Evolutionary conservation across 2,329 filamentous ascomycete species (phyloP).

Genomic region (Fusarium scirpi): DNA sequence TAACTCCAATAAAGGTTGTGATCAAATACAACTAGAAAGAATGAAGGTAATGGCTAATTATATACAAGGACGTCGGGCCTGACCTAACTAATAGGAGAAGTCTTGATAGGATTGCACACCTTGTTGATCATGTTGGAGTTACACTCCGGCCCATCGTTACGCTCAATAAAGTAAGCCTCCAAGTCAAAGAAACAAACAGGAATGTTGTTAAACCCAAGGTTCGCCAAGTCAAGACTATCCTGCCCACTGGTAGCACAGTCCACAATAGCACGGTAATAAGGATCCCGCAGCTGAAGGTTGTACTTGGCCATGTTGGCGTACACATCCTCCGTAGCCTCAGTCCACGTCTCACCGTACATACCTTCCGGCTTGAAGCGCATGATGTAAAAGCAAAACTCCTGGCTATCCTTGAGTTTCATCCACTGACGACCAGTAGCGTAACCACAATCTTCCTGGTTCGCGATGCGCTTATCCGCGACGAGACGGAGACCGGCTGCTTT

Average conservation of each 20-base stretch:
- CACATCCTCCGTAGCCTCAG: conserved; percentile 10
- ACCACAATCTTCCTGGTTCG: conserved; percentile 19
- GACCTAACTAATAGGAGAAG: neutral
- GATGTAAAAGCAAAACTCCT: conserved; percentile 39
- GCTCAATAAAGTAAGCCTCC: conserved; percentile 22
- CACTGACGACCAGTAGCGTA: conserved; percentile 29
- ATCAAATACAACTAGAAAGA: neutral
- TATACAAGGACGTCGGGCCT: neutral
- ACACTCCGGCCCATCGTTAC: conserved; percentile 10
- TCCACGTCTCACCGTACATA: neutral
- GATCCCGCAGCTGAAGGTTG: conserved; percentile 16
- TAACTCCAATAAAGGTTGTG: neutral
- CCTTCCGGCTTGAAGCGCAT: conserved; percentile 9
- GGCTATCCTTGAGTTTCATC: conserved; percentile 16
- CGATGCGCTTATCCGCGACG: conserved; percentile 23
- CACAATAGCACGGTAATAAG: conserved; percentile 22
- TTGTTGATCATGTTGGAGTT: neutral
- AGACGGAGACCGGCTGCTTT: conserved; percentile 23
- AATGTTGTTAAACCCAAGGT: conserved; percentile 7
- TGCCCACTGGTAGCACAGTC: conserved; percentile 14
- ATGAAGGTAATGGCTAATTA: neutral
- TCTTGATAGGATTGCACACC: conserved; percentile 8
- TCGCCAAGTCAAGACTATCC: neutral
- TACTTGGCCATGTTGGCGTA: conserved; percentile 36
- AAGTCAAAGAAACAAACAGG: conserved; percentile 31